phyloP scores from a whole-genome alignment of 441 rosid genomes.

The Syzygium syzygioides region DNA sequence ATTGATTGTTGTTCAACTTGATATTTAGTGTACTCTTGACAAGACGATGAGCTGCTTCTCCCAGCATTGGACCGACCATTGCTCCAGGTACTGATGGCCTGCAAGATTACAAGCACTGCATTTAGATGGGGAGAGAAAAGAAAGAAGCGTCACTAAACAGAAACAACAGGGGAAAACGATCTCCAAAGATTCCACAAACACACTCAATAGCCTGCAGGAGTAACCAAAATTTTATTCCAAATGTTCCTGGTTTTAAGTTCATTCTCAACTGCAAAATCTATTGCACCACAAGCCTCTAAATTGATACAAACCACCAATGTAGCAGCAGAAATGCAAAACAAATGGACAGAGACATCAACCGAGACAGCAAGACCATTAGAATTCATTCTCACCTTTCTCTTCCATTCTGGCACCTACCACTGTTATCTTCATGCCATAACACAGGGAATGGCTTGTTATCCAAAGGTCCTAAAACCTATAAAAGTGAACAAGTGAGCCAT shows the following conservation, averaged over 20 bases:
- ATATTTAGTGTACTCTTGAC: constrained; percentile 80
- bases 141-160: not conserved
- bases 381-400: constrained; percentile 60
- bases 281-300: too few relatives aligned
- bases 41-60: constrained; percentile 98
- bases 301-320: not conserved
- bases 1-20: constrained; percentile 40
- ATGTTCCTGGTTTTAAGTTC: not conserved
- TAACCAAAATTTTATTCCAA: not conserved
- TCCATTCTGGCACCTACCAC: constrained; percentile 61
- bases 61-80: constrained; percentile 58
- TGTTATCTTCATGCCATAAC: constrained; percentile 88
- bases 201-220: not conserved
- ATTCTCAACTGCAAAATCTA: not conserved
- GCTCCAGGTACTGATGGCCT: constrained; percentile 84
- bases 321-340: not conserved
- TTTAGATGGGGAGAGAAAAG: not conserved
- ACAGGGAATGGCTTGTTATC: constrained; percentile 82
- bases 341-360: not conserved
- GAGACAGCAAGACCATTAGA: not conserved
- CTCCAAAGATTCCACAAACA: not conserved
- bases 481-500: not conserved
- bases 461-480: constrained; percentile 58
- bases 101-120: constrained; percentile 7
- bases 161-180: not conserved